phyloP scores from a whole-genome alignment of 306 rosid species.

The Gynostemma pentaphyllum region DNA sequence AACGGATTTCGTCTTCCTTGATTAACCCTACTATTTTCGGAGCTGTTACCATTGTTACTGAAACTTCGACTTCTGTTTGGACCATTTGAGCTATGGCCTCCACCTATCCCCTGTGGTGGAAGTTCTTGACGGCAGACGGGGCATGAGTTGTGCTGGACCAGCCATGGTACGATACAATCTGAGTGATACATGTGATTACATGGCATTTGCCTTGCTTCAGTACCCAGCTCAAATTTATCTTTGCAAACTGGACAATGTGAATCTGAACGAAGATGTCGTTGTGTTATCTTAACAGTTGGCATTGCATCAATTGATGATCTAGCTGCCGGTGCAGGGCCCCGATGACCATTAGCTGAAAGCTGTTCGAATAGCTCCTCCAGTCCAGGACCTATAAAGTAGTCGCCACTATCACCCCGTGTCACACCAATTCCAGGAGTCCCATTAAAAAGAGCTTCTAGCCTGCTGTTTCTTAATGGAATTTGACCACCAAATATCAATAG shows the following conservation, averaged over 20 bases:
- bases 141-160: conserved; percentile 19
- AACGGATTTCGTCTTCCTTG: conserved; percentile 13
- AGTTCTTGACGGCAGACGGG: conserved; percentile 19
- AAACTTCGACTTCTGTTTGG: background rate
- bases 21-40: background rate
- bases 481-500: conserved; percentile 14
- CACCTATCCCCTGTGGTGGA: conserved; percentile 6
- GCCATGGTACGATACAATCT: conserved; percentile 16
- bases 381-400: conserved; percentile 16
- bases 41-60: background rate
- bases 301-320: conserved; percentile 12
- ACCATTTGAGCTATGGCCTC: background rate
- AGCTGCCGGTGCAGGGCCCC: conserved; percentile 15
- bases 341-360: conserved; percentile 8
- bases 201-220: conserved; percentile 16
- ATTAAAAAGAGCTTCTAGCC: conserved; percentile 14
- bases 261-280: conserved; percentile 17
- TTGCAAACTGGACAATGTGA: conserved; percentile 18
- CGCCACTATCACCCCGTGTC: conserved; percentile 7
- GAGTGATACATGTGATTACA: conserved; percentile 18
- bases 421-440: conserved; percentile 14
- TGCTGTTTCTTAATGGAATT: conserved; percentile 9
- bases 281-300: conserved; percentile 14
- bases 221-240: conserved; percentile 14
- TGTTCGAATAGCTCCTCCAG: conserved; percentile 17